Conservation (phyloP, 768 basidiomycete species). For the Cystoderma amianthinum region DNA sequence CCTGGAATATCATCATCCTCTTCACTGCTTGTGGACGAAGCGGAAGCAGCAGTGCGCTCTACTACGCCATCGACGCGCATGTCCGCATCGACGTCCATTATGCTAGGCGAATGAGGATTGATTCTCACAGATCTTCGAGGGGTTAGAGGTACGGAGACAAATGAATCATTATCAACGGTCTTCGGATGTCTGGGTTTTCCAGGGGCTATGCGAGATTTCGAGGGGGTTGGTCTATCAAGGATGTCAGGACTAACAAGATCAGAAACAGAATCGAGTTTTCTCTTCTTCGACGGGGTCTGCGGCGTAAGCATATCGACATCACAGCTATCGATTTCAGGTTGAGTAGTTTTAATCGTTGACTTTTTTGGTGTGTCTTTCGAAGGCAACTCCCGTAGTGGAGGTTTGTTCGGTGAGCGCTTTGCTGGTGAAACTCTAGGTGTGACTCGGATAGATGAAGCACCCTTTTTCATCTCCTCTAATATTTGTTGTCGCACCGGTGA, state of each 20-base stretch:
- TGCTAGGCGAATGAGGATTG: background rate
- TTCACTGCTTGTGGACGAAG: constrained; percentile 1
- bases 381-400: constrained; percentile 20
- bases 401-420: constrained; percentile 12
- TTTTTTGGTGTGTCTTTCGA: constrained; percentile 32
- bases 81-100: background rate
- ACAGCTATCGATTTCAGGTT: constrained; percentile 14
- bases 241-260: background rate
- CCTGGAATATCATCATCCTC: constrained; percentile 1
- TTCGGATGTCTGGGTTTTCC: background rate
- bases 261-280: constrained; percentile 15
- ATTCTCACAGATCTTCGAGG: background rate
- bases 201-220: background rate
- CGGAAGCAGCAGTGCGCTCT: constrained; percentile 5
- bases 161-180: background rate
- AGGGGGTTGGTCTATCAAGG: background rate
- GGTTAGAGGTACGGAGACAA: background rate
- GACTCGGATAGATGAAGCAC: constrained; percentile 13
- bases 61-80: background rate
- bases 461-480: constrained; percentile 9
- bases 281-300: constrained; percentile 36
- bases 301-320: constrained; percentile 20
- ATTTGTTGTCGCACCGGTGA: constrained; percentile 12
- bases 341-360: constrained; percentile 14
- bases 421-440: constrained; percentile 14